phyloP scores from a whole-genome alignment of 805 yeast genomes.

The Isabelozyma pseudorhagii region DNA sequence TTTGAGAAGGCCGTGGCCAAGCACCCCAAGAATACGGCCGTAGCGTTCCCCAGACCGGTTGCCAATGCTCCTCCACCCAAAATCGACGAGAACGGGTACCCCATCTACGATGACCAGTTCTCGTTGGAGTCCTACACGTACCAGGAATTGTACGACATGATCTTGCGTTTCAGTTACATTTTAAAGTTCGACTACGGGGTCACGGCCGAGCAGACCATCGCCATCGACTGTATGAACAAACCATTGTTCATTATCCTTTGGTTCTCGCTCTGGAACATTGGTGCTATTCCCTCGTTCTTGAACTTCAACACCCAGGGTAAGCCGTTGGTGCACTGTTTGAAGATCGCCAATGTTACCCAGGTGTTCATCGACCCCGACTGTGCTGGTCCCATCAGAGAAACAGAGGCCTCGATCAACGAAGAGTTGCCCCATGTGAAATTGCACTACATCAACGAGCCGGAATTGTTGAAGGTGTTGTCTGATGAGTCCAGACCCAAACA shows the following conservation, averaged over 20 bases:
- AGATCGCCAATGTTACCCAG: constrained; percentile 58
- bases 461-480: constrained; percentile 39
- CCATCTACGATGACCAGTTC: constrained; percentile 53
- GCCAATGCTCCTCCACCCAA: constrained; percentile 22
- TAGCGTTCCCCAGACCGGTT: constrained; percentile 58
- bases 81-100: constrained; percentile 31
- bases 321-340: constrained; percentile 77
- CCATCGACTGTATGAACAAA: constrained; percentile 74
- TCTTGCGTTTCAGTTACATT: constrained; percentile 63
- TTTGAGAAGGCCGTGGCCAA: constrained; percentile 55
- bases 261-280: constrained; percentile 88
- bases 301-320: constrained; percentile 74
- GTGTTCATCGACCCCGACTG: constrained; percentile 77
- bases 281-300: constrained; percentile 84
- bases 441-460: constrained; percentile 50
- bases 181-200: constrained; percentile 63
- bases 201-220: constrained; percentile 64
- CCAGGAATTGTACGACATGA: constrained; percentile 60
- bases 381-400: constrained; percentile 46
- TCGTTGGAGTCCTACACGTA: constrained; percentile 64
- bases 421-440: constrained; percentile 38
- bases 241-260: constrained; percentile 78
- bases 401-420: constrained; percentile 37
- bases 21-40: constrained; percentile 52
- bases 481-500: constrained; percentile 44